Base-by-base conservation (phyloP, 441 rosid genomes). In the Populus hybrid region DNA sequence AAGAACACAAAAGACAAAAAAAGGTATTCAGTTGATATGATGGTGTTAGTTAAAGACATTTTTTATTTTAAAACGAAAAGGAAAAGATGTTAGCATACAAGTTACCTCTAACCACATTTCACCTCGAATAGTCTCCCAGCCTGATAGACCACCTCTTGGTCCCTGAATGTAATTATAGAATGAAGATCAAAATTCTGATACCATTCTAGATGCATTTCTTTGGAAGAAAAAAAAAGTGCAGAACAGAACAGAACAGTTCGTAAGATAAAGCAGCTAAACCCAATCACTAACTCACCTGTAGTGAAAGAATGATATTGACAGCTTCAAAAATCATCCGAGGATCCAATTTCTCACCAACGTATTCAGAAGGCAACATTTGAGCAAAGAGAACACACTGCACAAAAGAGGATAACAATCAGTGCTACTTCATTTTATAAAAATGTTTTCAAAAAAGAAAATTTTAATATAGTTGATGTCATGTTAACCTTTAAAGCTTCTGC, bases 301-400 rank as follows among this genome's bases (percentile, higher is more conserved):
- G 69, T 29, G 86, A 84, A 3, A 87, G 80, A 38, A 89, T 24
- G 59, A 87, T 16, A 75, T 86, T 82, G 68, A 89, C 87, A 61
- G 90, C 76, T 75, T 86, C 90, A 56, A 72, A 81, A 9, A 87
- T 36, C 67, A 79, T 76, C 67, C 82, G 82, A 21, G 78, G 45
- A 33, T 86, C 86, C 80, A 85, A 68, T 59, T 80, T 83, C 56
- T 82, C 80, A 5, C 88, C 91, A 53, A 88, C 84, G 56, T 81
- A 77, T 71, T 87, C 85, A 2, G 80, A 65, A 24, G 89, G 83
- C 86, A 89, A 74, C 86, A 78, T 78, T 38, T 84, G 75, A 28
- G 83, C 71, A 29, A 77, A 64, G 1, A 87, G 81, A 74, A 84
- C 75, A 69, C 90, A 88, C 90, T 88, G 79, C 2, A 66, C 1